Evolutionary conservation across 208 protist species (phyloP).

Genomic region (Strigomonas oncopelti): DNA sequence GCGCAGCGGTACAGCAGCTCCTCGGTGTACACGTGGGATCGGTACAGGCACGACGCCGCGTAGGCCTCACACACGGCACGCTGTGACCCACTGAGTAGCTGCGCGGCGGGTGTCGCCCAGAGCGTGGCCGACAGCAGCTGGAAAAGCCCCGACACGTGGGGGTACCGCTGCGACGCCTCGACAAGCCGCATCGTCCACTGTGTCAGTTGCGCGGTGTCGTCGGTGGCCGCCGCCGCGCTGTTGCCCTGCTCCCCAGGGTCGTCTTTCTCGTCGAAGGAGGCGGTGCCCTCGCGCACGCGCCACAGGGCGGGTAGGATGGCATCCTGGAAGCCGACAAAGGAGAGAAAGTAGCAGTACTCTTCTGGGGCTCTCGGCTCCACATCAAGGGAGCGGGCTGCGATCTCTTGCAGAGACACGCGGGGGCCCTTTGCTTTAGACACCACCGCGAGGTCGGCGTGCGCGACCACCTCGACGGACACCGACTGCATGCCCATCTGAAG

Average conservation of each 20-base stretch:
- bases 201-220: background rate
- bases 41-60: constrained; percentile 14
- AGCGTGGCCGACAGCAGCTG: constrained; percentile 35
- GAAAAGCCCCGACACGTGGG: constrained; percentile 47
- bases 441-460: background rate
- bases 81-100: constrained; percentile 5
- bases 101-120: background rate
- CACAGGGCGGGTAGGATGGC: background rate
- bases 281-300: constrained; percentile 5
- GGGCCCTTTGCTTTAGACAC: background rate
- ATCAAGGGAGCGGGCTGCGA: background rate
- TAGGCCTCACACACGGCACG: background rate
- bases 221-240: background rate
- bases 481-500: background rate
- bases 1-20: constrained; percentile 45
- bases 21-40: constrained; percentile 26
- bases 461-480: constrained; percentile 5
- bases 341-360: constrained; percentile 29
- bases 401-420: background rate
- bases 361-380: constrained; percentile 6
- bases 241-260: background rate
- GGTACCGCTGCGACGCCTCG: background rate
- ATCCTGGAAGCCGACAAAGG: constrained; percentile 16
- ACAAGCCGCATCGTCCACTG: constrained; percentile 12
- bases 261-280: background rate